Percentiles rank a stretch among this genome's conserved stretches.
These are phyloP conservation scores for Rhizoclosmatium sp. DNA, from an alignment of 192 early-diverging fungal genomes.

Conservation along the genomic window DNA sequence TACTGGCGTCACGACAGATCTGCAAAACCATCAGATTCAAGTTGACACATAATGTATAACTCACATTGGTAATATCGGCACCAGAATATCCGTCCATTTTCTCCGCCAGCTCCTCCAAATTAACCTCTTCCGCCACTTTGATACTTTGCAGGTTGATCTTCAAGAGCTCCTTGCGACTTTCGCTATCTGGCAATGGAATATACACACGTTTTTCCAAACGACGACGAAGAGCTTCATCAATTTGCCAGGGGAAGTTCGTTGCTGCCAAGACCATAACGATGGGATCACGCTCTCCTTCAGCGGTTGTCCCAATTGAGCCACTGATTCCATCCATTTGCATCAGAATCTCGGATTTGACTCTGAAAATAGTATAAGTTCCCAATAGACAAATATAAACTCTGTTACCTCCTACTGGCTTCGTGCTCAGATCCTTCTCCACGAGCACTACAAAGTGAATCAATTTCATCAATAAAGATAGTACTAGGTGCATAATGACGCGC, in stretches of 20 bases:
- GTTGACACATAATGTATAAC: neutral
- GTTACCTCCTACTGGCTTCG: conserved; percentile 54
- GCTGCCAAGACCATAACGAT: conserved; percentile 73
- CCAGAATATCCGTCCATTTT: conserved; percentile 67
- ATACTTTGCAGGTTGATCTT: conserved; percentile 61
- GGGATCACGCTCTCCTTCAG: conserved; percentile 49
- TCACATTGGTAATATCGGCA: conserved; percentile 70
- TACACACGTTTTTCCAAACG: conserved; percentile 70
- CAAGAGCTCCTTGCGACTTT: conserved; percentile 58
- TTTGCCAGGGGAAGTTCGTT: conserved; percentile 79
- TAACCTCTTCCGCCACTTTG: conserved; percentile 54
- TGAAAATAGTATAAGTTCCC: conserved; percentile 27
- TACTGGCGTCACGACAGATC: conserved; percentile 64
- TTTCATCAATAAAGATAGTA: conserved; percentile 75
- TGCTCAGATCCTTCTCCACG: conserved; percentile 63
- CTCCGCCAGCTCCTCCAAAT: conserved; percentile 59
- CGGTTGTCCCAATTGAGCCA: conserved; percentile 37
- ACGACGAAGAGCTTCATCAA: conserved; percentile 69
- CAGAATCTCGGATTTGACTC: conserved; percentile 69
- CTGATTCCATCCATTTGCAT: conserved; percentile 74
- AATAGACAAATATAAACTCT: neutral
- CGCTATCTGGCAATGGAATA: conserved; percentile 65
- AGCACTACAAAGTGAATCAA: conserved; percentile 61
- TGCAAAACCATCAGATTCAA: conserved; percentile 29
- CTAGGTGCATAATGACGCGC: conserved; percentile 68